Conservation (phyloP, 257 asterid species). For the Solanum tarijense region DNA sequence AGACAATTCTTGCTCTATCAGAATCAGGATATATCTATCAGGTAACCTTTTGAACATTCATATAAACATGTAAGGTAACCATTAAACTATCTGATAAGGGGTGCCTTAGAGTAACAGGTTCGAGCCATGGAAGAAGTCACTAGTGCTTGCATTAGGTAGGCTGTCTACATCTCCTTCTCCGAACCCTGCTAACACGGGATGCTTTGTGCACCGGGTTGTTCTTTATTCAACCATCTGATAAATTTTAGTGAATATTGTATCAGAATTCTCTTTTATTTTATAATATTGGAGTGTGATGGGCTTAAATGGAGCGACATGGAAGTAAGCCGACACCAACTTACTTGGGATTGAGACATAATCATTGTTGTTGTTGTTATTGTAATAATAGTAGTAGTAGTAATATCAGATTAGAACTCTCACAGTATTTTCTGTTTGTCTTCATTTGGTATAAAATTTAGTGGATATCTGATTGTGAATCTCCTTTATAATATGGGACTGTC, state of each 20-base stretch:
- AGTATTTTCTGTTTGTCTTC: not conserved
- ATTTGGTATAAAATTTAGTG: not conserved
- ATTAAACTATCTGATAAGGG: not conserved
- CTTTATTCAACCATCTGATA: not conserved
- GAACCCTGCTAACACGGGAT: not conserved
- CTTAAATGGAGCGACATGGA: not conserved
- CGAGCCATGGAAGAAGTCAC: not conserved
- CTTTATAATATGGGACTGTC: not conserved
- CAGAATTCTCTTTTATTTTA: not conserved
- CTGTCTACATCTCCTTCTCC: not conserved
- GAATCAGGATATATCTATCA: constrained; percentile 51
- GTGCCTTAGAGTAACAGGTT: not conserved
- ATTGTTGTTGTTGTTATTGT: not conserved
- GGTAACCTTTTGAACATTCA: constrained; percentile 20
- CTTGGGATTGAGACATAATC: not conserved
- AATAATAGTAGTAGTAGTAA: not conserved
- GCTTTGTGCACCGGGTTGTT: not conserved
- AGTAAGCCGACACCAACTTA: not conserved
- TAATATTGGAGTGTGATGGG: not conserved
- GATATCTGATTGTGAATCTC: not conserved
- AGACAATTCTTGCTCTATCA: constrained; percentile 64
- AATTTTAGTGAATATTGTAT: not conserved
- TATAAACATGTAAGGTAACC: not conserved
- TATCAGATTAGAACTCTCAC: not conserved
- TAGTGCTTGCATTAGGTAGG: not conserved